Evolutionary conservation across 176 grass and related monocot genomes (phyloP).

Genomic region (Hsuehochloa calcarea): DNA sequence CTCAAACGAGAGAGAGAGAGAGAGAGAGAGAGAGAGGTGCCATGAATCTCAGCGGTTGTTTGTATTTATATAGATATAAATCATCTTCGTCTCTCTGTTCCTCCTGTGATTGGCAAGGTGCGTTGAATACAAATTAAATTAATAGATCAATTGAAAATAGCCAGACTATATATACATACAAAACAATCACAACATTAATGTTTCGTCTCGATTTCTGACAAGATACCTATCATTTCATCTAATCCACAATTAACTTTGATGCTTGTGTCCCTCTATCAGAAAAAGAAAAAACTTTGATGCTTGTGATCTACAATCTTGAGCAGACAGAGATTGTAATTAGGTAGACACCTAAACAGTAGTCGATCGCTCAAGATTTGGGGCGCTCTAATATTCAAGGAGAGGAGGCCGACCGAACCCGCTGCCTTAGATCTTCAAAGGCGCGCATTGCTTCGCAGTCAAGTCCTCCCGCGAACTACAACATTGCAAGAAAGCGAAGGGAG

Average conservation of each 20-base stretch:
- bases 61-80: too few relatives aligned
- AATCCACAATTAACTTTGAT: neutral
- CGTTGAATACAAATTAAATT: neutral
- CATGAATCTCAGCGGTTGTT: too few relatives aligned
- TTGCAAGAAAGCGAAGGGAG: neutral
- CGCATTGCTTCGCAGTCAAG: conserved; percentile 31
- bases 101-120: neutral
- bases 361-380: neutral
- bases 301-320: neutral
- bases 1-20: too few relatives aligned
- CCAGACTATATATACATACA: neutral
- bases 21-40: too few relatives aligned
- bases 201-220: neutral
- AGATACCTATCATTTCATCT: neutral
- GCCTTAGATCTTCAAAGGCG: conserved; percentile 65
- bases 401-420: conserved; percentile 24
- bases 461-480: conserved; percentile 40
- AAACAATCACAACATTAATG: neutral
- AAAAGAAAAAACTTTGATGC: neutral
- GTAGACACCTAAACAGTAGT: neutral
- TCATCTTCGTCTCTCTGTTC: neutral
- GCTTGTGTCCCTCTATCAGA: neutral
- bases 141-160: neutral
- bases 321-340: neutral
- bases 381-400: neutral